These are phyloP conservation scores for Blastomyces parvus DNA, from an alignment of 2,329 filamentous ascomycete species.

Conservation along the genomic window DNA sequence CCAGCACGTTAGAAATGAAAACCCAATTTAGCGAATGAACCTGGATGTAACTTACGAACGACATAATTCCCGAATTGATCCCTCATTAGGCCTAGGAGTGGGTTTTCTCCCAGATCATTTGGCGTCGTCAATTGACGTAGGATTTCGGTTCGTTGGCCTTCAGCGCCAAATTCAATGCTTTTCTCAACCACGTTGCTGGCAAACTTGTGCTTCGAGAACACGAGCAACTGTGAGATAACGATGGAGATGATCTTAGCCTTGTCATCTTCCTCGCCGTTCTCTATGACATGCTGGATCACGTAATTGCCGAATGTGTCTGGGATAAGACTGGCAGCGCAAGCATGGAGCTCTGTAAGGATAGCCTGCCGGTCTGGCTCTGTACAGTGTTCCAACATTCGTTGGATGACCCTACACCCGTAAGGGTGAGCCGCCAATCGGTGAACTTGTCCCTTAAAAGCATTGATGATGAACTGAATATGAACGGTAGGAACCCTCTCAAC, in stretches of 20 bases:
- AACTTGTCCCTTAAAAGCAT: conserved; percentile 67
- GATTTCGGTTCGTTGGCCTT: conserved; percentile 60
- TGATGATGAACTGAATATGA: conserved; percentile 76
- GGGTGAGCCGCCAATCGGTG: conserved; percentile 64
- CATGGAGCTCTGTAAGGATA: conserved; percentile 71
- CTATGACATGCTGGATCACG: conserved; percentile 84
- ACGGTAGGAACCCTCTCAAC: conserved; percentile 70
- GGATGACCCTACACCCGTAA: conserved; percentile 87
- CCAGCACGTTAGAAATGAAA: conserved; percentile 11
- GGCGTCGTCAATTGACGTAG: conserved; percentile 52
- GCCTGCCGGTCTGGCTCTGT: conserved; percentile 58
- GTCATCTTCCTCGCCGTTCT: conserved; percentile 64
- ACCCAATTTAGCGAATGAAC: neutral
- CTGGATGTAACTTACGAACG: conserved; percentile 59
- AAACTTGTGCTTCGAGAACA: conserved; percentile 86
- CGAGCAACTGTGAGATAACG: conserved; percentile 61
- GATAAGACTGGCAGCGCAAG: conserved; percentile 61
- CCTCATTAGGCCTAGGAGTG: conserved; percentile 69
- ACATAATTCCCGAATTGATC: conserved; percentile 96
- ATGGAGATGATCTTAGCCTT: conserved; percentile 61
- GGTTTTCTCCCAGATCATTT: conserved; percentile 56
- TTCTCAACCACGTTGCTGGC: conserved; percentile 97
- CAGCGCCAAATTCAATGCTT: conserved; percentile 64
- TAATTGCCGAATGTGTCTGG: conserved; percentile 92
- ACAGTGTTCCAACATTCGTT: conserved; percentile 79